phyloP scores from a whole-genome alignment of 306 rosid genomes.

The Dalbergia cochinchinensis region DNA sequence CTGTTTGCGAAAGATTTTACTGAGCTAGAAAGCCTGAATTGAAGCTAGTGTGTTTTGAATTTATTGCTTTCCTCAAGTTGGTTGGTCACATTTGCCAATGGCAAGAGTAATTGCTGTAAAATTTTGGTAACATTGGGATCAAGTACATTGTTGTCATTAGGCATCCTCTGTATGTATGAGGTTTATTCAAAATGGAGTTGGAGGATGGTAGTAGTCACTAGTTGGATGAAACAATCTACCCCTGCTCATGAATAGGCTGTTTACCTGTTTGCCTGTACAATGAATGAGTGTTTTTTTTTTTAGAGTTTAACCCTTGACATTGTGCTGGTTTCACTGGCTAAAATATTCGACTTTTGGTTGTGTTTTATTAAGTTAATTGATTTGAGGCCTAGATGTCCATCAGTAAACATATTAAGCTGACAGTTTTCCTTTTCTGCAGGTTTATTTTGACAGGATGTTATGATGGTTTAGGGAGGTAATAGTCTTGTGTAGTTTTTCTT shows the following conservation, averaged over 20 bases:
- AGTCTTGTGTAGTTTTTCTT: conserved; percentile 5
- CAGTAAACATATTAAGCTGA: neutral
- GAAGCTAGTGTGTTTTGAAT: neutral
- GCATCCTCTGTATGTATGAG: neutral
- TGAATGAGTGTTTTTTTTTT: neutral
- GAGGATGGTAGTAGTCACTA: neutral
- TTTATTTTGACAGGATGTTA: conserved; percentile 94
- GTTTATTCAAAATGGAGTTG: neutral
- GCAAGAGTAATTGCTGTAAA: conserved; percentile 24
- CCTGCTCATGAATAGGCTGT: conserved; percentile 1
- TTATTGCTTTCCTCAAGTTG: conserved; percentile 16
- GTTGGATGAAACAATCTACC: neutral
- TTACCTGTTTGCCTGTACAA: conserved; percentile 7
- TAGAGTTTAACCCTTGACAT: neutral
- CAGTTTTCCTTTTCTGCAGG: conserved; percentile 63
- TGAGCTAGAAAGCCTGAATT: conserved; percentile 15
- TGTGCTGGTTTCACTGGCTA: conserved; percentile 9
- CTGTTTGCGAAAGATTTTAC: conserved; percentile 25
- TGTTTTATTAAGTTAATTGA: neutral
- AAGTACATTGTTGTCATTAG: conserved; percentile 7
- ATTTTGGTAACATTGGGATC: conserved; percentile 8
- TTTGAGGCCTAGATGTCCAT: conserved; percentile 18
- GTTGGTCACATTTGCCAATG: conserved; percentile 28
- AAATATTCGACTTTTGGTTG: conserved; percentile 9
- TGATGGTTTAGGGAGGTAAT: conserved; percentile 90